These are phyloP conservation scores for Saprolegnia diclina DNA, from an alignment of 352 stramenopile species.

Conservation along the genomic window DNA sequence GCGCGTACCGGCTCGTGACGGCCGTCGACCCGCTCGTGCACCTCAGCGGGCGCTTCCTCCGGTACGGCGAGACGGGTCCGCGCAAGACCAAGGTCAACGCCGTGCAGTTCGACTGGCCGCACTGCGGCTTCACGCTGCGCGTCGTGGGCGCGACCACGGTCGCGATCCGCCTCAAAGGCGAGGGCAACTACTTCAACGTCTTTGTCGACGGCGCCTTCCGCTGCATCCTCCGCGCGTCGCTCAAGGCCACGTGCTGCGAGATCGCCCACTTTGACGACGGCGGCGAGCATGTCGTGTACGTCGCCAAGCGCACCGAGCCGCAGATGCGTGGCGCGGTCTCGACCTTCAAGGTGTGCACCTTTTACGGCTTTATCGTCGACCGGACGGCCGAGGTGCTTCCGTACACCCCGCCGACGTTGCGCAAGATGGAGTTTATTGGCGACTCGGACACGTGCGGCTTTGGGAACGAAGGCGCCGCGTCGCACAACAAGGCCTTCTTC, in stretches of 20 bases:
- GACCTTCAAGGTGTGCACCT: constrained; percentile 86
- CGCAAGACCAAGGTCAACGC: constrained; percentile 81
- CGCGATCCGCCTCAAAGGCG: constrained; percentile 75
- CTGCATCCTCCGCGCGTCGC: constrained; percentile 70
- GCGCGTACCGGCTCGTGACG: constrained; percentile 56
- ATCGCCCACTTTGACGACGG: constrained; percentile 32
- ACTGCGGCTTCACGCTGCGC: constrained; percentile 55
- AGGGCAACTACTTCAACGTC: constrained; percentile 88
- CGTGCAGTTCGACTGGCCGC: constrained; percentile 83
- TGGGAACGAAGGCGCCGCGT: constrained; percentile 75
- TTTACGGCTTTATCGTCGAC: constrained; percentile 85
- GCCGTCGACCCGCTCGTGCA: constrained; percentile 56
- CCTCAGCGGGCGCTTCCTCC: constrained; percentile 64
- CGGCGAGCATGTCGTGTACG: constrained; percentile 55
- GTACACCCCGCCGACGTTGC: constrained; percentile 29
- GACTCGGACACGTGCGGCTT: constrained; percentile 81
- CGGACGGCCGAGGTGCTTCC: constrained; percentile 54
- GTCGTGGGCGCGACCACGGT: constrained; percentile 55
- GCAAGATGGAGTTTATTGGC: constrained; percentile 81
- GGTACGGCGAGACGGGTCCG: constrained; percentile 51
- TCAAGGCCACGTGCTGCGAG: constrained; percentile 74
- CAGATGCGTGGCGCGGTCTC: constrained; percentile 80
- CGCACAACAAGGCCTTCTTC: constrained; percentile 68
- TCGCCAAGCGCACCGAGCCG: constrained; percentile 78
- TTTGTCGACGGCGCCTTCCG: constrained; percentile 70